A percentile compares a stretch with the other conserved stretches of the same genome.
phyloP scores from a whole-genome alignment of 2,329 filamentous ascomycete species.

The Pestalotiopsis sp. region DNA sequence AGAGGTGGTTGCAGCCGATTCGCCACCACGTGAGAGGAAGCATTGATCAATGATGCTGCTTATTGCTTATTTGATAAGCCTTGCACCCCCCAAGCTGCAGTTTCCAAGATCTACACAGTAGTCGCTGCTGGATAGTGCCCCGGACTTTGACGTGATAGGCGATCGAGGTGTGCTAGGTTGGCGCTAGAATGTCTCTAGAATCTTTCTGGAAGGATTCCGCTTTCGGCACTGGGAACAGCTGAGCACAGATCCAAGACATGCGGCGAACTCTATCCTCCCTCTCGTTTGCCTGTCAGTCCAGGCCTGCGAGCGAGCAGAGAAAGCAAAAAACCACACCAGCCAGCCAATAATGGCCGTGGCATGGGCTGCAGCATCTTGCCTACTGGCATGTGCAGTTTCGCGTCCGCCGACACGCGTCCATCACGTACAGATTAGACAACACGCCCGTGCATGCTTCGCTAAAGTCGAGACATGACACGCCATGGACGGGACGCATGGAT shows the following conservation, averaged over 20 bases:
- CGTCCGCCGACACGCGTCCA: background rate
- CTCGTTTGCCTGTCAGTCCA: background rate
- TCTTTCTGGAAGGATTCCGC: background rate
- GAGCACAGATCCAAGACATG: background rate
- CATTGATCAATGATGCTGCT: background rate
- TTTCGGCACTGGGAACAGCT: background rate
- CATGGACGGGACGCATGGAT: background rate
- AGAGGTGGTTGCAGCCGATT: background rate
- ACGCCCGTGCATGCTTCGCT: background rate
- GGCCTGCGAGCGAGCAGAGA: background rate
- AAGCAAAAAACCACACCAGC: background rate
- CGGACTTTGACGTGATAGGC: background rate
- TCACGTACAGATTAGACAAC: background rate
- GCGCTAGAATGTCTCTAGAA: constrained; percentile 10
- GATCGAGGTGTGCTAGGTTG: background rate
- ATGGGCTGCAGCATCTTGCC: background rate
- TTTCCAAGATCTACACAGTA: background rate
- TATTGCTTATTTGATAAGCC: background rate
- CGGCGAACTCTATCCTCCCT: background rate
- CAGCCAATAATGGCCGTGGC: background rate
- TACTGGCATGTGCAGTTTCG: background rate
- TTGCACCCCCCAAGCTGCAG: background rate
- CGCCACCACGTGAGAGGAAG: constrained; percentile 2
- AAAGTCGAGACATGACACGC: background rate
- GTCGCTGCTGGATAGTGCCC: background rate